These are phyloP conservation scores for Penicillium sp. DNA, from an alignment of 2,329 filamentous ascomycete species.

Conservation along the genomic window DNA sequence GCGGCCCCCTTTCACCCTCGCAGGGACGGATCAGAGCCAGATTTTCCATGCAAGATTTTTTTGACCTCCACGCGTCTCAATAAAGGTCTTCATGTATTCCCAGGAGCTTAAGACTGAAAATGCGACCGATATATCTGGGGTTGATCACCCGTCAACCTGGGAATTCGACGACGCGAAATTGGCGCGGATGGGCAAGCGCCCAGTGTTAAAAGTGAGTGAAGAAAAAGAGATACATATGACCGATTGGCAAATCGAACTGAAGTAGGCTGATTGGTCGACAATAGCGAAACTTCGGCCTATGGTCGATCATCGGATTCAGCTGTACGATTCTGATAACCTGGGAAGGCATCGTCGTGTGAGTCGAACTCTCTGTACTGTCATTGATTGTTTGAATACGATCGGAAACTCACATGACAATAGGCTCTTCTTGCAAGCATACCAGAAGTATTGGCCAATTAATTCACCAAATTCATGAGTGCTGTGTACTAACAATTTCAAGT, in stretches of 20 bases:
- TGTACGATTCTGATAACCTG: slow-evolving; percentile 44
- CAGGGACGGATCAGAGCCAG: neutral
- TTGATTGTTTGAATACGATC: neutral
- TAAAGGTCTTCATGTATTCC: slow-evolving; percentile 14
- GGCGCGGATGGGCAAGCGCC: slow-evolving; percentile 55
- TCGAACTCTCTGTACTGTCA: neutral
- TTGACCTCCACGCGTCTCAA: neutral
- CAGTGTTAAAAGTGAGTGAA: slow-evolving; percentile 47
- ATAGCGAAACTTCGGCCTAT: slow-evolving; percentile 44
- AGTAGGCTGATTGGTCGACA: neutral
- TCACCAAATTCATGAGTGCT: neutral
- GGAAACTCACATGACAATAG: neutral
- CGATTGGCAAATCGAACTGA: neutral
- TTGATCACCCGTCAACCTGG: slow-evolving; percentile 20
- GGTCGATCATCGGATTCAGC: slow-evolving; percentile 46
- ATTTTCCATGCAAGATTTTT: neutral
- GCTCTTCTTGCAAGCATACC: slow-evolving; percentile 1
- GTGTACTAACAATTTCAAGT: neutral
- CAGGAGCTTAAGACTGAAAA: slow-evolving; percentile 16
- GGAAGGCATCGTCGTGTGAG: slow-evolving; percentile 43
- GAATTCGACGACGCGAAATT: slow-evolving; percentile 49
- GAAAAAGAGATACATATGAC: neutral
- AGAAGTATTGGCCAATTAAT: neutral
- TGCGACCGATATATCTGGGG: slow-evolving; percentile 14
- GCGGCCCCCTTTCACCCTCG: neutral